phyloP scores from a whole-genome alignment of 495 filamentous ascomycete species.

The Beverwykella pulmonaria region DNA sequence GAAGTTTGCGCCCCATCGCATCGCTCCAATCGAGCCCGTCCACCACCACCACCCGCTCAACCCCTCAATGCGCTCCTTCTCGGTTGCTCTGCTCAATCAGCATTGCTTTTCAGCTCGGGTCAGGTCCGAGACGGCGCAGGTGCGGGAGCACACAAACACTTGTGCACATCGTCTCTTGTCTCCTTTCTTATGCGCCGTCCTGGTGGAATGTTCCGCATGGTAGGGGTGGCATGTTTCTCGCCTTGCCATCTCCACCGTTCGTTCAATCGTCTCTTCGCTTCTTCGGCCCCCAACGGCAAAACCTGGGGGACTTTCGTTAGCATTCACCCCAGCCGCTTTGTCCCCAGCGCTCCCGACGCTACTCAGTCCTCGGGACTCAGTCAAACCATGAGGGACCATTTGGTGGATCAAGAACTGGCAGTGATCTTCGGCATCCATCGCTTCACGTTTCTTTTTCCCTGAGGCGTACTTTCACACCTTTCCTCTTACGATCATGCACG shows the following conservation, averaged over 20 bases:
- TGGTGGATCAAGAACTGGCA: constrained; percentile 16
- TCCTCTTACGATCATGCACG: constrained; percentile 27
- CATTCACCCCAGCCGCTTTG: constrained; percentile 12
- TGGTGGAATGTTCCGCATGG: background rate
- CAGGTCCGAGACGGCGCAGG: constrained; percentile 9
- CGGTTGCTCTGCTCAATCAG: constrained; percentile 6
- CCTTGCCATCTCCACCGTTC: constrained; percentile 9
- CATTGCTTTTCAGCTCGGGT: constrained; percentile 23
- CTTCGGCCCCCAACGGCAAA: background rate
- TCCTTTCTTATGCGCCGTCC: constrained; percentile 18
- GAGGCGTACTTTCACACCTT: constrained; percentile 24
- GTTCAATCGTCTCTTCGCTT: background rate
- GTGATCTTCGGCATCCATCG: constrained; percentile 25
- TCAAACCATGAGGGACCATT: constrained; percentile 3
- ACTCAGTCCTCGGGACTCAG: background rate
- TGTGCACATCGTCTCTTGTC: background rate
- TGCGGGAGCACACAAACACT: constrained; percentile 22
- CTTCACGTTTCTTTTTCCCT: constrained; percentile 24
- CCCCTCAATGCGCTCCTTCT: constrained; percentile 6
- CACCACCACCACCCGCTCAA: constrained; percentile 13
- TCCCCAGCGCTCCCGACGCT: background rate
- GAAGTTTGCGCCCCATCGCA: constrained; percentile 15
- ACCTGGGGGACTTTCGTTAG: constrained; percentile 4
- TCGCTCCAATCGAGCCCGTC: constrained; percentile 8
- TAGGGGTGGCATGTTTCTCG: constrained; percentile 13